Percentiles rank a stretch among this genome's conserved stretches.
phyloP scores from a whole-genome alignment of 2,329 filamentous ascomycete species.

The Ploettnerulaceae sp. region DNA sequence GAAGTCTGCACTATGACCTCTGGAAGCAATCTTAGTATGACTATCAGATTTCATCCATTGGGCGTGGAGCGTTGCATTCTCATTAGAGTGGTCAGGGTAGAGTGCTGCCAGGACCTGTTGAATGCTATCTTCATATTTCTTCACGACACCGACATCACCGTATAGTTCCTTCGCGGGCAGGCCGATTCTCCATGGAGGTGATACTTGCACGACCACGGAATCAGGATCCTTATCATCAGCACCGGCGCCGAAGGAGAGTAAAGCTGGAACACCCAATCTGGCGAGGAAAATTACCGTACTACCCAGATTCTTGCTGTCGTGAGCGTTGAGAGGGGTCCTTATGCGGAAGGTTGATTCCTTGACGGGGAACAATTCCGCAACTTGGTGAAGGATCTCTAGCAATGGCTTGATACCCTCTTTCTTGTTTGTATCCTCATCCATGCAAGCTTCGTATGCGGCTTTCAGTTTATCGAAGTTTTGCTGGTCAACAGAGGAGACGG shows the following conservation, averaged over 20 bases:
- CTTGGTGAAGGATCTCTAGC: conserved; percentile 47
- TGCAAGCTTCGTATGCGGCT: conserved; percentile 59
- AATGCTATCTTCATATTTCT: conserved; percentile 45
- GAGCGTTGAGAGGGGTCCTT: conserved; percentile 19
- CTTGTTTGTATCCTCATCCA: conserved; percentile 55
- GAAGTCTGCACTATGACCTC: conserved; percentile 15
- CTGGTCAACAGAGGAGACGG: conserved; percentile 45
- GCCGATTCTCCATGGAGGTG: conserved; percentile 45
- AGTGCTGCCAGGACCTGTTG: conserved; percentile 28
- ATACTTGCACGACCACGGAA: conserved; percentile 44
- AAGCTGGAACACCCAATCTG: conserved; percentile 40
- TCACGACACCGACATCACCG: conserved; percentile 47
- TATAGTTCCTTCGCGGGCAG: conserved; percentile 60
- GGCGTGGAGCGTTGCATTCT: conserved; percentile 18
- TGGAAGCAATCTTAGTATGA: conserved; percentile 13
- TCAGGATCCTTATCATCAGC: conserved; percentile 46
- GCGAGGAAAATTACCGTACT: conserved; percentile 45
- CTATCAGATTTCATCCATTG: conserved; percentile 9
- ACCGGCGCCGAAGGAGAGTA: conserved; percentile 28
- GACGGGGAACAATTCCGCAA: conserved; percentile 43
- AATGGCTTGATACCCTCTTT: conserved; percentile 53
- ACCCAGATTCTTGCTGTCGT: conserved; percentile 36
- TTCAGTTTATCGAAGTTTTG: conserved; percentile 64
- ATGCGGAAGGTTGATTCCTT: conserved; percentile 12
- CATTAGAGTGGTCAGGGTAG: conserved; percentile 18